phyloP scores from a whole-genome alignment of 345 rosid species.

The Eucalyptus globulus region DNA sequence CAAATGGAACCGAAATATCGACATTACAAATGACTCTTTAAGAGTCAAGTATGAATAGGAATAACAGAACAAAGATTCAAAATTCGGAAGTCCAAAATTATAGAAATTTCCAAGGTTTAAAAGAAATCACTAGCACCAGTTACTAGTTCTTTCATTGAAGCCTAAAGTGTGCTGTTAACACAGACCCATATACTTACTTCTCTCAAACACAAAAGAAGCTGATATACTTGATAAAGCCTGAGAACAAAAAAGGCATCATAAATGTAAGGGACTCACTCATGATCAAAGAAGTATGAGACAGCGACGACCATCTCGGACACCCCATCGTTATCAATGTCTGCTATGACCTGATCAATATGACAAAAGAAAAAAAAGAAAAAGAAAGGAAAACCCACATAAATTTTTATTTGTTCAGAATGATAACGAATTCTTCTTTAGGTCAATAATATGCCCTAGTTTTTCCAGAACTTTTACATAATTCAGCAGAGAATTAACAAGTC shows the following conservation, averaged over 20 bases:
- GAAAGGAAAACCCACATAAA: not conserved
- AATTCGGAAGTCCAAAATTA: not conserved
- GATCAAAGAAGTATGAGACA: constrained; percentile 95
- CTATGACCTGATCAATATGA: constrained; percentile 61
- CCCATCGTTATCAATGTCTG: constrained; percentile 97
- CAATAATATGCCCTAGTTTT: not conserved
- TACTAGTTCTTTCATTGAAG: not conserved
- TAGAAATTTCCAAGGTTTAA: not conserved
- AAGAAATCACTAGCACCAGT: not conserved
- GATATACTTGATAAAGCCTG: not conserved
- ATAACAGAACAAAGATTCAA: not conserved
- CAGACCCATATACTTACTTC: not conserved
- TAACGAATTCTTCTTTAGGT: not conserved
- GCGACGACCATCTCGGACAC: constrained; percentile 90
- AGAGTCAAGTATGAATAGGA: not conserved
- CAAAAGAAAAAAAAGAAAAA: not conserved
- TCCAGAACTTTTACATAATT: not conserved
- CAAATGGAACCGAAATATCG: not conserved
- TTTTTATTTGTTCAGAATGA: not conserved
- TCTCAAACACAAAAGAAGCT: not conserved
- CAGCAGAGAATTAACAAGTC: not conserved
- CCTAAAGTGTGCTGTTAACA: not conserved
- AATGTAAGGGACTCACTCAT: constrained; percentile 56
- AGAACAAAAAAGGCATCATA: not conserved
- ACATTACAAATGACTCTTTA: not conserved